Base-by-base conservation (phyloP, 2,329 filamentous ascomycete species). In the Cladorrhinum sp. region DNA sequence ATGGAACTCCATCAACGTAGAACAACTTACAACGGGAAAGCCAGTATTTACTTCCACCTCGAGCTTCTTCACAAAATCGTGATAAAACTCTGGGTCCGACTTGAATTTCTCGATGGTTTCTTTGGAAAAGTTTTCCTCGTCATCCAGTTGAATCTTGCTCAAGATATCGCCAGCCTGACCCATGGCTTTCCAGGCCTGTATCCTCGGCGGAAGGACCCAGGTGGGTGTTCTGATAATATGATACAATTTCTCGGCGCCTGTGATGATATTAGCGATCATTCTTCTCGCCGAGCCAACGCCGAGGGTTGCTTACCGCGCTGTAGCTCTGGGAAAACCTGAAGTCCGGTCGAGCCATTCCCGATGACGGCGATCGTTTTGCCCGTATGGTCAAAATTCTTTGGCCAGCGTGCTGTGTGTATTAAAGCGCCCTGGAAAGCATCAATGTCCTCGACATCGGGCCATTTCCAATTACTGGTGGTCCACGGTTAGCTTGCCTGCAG, bases 371-470 rank as follows among this genome's bases (percentile, higher is more conserved):
- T 77, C 0, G 73, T 76, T 68, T 84, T 85, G 61, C 75, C 77
- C n/a, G 73, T 68, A 60, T 77, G 76, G 55, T 82, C 77, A 46
- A 82, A 80, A 18, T 75, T 70, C 28, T 79, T 72, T 1, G 81
- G 79, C 82, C 83, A 86, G 16, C 73, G 73, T 1, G 82, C 82
- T 3, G 79, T 84, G 67, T 86, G 83, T 30, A 85, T 72, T 6
- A 83, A 64, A 1, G 76, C 69, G 8, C 83, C 82, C 49, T 76
- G 67, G 66, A 82, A 86, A 10, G 69, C 66, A 1, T 79, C 66
- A 2, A 83, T 68, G 0, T 77, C 78, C 0, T 78, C 70, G 4
- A 83, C 75, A 26, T 79, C 75, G 1, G 82, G 82, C 76, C 79
- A 83, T 63, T 77, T 81, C 76, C 80, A 83, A 64, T 81, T 77